Evolutionary conservation across 192 early-diverging fungal species (phyloP).

Genomic region (Entomortierella lignicola): DNA sequence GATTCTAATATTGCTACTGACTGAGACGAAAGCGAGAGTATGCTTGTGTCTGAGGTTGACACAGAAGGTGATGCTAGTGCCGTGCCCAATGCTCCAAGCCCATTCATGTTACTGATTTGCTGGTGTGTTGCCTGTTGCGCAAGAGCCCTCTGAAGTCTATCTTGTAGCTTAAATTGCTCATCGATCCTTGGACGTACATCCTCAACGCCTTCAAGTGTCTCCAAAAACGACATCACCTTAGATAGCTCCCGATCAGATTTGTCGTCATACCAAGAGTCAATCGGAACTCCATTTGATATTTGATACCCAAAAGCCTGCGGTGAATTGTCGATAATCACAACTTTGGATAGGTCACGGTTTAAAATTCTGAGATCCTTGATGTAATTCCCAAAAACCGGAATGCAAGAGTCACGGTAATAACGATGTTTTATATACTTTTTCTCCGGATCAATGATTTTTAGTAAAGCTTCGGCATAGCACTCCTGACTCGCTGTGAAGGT

Average conservation of each 20-base stretch:
- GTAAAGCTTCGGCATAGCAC: constrained; percentile 73
- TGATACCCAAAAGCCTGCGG: constrained; percentile 83
- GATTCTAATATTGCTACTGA: background rate
- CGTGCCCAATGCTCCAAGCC: constrained; percentile 17
- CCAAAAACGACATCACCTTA: constrained; percentile 69
- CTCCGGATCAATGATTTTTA: constrained; percentile 72
- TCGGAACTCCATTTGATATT: constrained; percentile 77
- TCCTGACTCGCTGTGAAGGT: constrained; percentile 82
- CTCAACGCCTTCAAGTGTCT: constrained; percentile 66
- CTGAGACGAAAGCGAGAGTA: background rate
- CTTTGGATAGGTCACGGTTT: constrained; percentile 72
- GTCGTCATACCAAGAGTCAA: constrained; percentile 81
- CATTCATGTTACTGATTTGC: constrained; percentile 35
- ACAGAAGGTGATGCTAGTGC: constrained; percentile 14
- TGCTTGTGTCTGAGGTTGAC: background rate
- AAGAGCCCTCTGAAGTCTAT: constrained; percentile 23
- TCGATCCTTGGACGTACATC: constrained; percentile 78
- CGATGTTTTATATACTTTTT: constrained; percentile 72
- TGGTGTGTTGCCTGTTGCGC: constrained; percentile 32
- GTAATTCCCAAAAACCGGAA: constrained; percentile 73
- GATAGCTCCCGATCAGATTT: constrained; percentile 71
- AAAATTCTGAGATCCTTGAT: constrained; percentile 78
- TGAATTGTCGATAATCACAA: constrained; percentile 78
- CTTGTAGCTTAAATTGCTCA: constrained; percentile 58
- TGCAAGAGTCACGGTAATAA: constrained; percentile 77